phyloP scores from a whole-genome alignment of 208 protist species.

The Acanthamoeba lugdunensis region DNA sequence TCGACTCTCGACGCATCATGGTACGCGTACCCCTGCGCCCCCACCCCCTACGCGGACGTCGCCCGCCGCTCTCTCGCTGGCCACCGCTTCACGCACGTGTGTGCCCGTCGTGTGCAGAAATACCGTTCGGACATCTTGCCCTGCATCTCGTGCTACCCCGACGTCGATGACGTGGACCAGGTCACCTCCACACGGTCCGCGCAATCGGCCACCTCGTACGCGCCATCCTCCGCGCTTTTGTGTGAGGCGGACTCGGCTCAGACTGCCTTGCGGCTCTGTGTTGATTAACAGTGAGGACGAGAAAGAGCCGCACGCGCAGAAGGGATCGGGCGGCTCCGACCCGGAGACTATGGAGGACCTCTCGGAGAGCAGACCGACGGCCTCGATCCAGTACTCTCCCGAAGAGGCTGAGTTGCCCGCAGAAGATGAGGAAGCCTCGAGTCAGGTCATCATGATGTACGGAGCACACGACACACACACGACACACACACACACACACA shows the following conservation, averaged over 20 bases:
- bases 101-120: not conserved
- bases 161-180: conserved; percentile 20
- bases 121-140: conserved; percentile 52
- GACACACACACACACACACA: no score
- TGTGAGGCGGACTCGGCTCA: not conserved
- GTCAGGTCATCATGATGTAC: conserved; percentile 25
- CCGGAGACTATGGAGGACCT: not conserved
- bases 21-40: not conserved
- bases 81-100: not conserved
- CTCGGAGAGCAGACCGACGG: not conserved
- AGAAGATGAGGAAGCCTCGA: not conserved
- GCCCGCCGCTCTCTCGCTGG: not conserved
- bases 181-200: not conserved
- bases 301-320: not conserved
- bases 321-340: not conserved
- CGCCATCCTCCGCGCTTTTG: not conserved
- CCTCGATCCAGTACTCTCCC: not conserved
- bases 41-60: no score
- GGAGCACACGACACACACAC: not conserved
- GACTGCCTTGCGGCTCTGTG: not conserved
- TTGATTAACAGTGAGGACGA: not conserved
- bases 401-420: no score
- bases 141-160: conserved; percentile 44
- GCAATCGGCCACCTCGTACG: not conserved
- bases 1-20: conserved; percentile 39